Conservation (phyloP, 306 rosid genomes). For the Vigna unguiculata region DNA sequence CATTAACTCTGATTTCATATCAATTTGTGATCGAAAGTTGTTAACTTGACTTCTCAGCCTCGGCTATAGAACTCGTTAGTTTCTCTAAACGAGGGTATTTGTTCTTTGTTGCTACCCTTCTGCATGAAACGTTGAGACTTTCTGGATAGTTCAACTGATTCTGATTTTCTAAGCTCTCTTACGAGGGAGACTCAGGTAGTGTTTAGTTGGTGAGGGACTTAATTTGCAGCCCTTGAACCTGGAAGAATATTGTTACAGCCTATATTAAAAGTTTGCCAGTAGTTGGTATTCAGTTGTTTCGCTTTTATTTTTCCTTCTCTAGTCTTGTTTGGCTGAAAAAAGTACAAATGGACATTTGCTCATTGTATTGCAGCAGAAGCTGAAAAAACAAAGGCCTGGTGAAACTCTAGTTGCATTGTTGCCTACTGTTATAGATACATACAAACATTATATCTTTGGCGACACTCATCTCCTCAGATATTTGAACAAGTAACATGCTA, state of each 20-base stretch:
- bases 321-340: slow-evolving; percentile 28
- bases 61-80: not conserved
- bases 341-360: slow-evolving; percentile 21
- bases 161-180: not conserved
- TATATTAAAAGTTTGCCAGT: slow-evolving; percentile 59
- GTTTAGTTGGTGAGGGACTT: slow-evolving; percentile 41
- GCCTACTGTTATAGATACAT: slow-evolving; percentile 5
- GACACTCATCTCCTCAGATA: slow-evolving; percentile 16
- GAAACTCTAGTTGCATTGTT: slow-evolving; percentile 35
- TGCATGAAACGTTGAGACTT: slow-evolving; percentile 11
- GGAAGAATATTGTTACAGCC: slow-evolving; percentile 53
- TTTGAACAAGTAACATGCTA: slow-evolving; percentile 14
- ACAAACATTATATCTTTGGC: slow-evolving; percentile 3
- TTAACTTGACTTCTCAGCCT: not conserved
- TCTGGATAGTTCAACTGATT: not conserved
- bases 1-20: not conserved
- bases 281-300: slow-evolving; percentile 31
- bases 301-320: not conserved
- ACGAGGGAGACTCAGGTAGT: slow-evolving; percentile 55
- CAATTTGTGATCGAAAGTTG: not conserved
- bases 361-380: slow-evolving; percentile 16
- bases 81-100: not conserved
- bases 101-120: not conserved
- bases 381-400: slow-evolving; percentile 1
- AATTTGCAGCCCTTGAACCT: slow-evolving; percentile 57